Conservation (phyloP, 331 rosid genomes). For the Pyracantha coccinea region DNA sequence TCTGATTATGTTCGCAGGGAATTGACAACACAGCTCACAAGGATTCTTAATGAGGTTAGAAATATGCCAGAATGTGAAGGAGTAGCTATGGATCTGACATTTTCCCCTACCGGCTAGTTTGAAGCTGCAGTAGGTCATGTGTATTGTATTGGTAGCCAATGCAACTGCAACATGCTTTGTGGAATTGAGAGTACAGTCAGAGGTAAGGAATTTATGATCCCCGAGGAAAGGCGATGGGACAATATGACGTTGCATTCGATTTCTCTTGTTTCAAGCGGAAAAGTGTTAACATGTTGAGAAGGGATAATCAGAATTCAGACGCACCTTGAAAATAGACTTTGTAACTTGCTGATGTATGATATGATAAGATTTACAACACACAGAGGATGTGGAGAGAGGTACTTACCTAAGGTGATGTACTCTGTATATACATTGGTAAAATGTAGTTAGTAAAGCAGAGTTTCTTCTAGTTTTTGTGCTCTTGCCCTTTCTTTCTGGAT, state of each 20-base stretch:
- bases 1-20: conserved; percentile 56
- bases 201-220: neutral
- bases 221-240: neutral
- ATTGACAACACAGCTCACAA: conserved; percentile 55
- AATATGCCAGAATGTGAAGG: conserved; percentile 64
- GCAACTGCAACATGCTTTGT: conserved; percentile 10
- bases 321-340: neutral
- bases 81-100: conserved; percentile 51
- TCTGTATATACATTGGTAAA: neutral
- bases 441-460: neutral
- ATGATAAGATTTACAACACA: neutral
- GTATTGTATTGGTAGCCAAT: conserved; percentile 10
- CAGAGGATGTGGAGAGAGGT: neutral
- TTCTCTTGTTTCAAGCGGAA: neutral
- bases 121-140: conserved; percentile 11
- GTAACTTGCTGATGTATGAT: conserved; percentile 10
- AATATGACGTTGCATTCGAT: neutral
- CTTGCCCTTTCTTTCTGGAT: neutral
- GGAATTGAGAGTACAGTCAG: neutral
- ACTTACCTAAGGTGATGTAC: neutral
- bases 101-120: conserved; percentile 47
- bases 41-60: conserved; percentile 79
- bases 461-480: neutral
- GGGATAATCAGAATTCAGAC: conserved; percentile 1
- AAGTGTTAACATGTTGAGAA: neutral